Evolutionary conservation across 495 filamentous ascomycete species (phyloP).

Genomic region (Trichoderma erinaceum): DNA sequence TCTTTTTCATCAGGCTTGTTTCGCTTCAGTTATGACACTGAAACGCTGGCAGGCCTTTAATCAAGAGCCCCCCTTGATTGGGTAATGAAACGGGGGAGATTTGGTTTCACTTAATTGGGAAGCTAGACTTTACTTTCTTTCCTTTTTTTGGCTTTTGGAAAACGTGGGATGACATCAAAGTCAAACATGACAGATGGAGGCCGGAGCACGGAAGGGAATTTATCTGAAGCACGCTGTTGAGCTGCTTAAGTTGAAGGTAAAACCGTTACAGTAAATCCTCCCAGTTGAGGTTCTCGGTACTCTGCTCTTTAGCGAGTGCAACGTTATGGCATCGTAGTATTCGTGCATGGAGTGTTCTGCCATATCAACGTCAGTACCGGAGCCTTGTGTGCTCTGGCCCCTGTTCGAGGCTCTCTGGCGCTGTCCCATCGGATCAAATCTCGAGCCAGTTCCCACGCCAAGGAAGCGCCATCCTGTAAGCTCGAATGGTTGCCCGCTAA

Average conservation of each 20-base stretch:
- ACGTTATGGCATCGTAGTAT: not conserved
- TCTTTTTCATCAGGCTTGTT: not conserved
- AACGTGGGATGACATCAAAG: too few relatives aligned
- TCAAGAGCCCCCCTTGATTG: not conserved
- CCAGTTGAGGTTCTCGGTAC: too few relatives aligned
- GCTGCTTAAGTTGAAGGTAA: too few relatives aligned
- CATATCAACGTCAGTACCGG: not conserved
- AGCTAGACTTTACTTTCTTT: too few relatives aligned
- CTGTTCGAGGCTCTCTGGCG: not conserved
- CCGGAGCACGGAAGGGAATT: too few relatives aligned
- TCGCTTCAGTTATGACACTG: not conserved
- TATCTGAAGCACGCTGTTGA: too few relatives aligned
- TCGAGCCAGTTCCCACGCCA: not conserved
- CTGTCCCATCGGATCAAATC: not conserved
- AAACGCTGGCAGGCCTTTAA: constrained; percentile 7
- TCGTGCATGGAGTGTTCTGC: not conserved
- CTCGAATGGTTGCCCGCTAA: not conserved
- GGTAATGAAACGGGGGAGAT: not conserved
- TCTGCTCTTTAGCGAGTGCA: not conserved
- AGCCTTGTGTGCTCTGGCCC: not conserved
- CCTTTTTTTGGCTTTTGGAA: not conserved
- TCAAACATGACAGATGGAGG: too few relatives aligned
- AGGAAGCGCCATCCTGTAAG: not conserved
- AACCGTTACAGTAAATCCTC: too few relatives aligned
- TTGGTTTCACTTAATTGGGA: too few relatives aligned